Conservation (phyloP, 495 filamentous ascomycete genomes). For the Lasiosphaeria ovina region DNA sequence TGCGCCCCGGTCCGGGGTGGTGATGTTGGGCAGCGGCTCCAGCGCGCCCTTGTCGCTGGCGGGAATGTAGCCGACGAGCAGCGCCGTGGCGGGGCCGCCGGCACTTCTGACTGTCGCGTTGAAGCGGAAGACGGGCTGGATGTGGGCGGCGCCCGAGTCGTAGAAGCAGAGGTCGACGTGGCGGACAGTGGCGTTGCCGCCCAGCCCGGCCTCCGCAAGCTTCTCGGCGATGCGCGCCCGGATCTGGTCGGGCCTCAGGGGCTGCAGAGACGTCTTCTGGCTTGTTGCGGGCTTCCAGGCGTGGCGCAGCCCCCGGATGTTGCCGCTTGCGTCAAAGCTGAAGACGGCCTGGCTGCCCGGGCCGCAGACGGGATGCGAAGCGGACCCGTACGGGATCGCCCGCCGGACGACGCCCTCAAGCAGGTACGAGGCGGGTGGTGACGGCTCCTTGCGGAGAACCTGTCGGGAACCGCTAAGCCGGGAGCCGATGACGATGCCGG, state of each 20-base stretch:
- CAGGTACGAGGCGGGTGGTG: neutral
- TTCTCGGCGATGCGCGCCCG: neutral
- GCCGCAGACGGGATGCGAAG: neutral
- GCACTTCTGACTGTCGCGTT: neutral
- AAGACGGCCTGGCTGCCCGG: neutral
- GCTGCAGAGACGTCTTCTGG: neutral
- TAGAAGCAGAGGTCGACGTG: neutral
- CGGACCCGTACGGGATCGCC: neutral
- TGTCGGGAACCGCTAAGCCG: neutral
- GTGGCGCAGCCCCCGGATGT: neutral
- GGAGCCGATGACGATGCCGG: neutral
- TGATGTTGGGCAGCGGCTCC: neutral
- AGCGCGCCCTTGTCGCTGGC: neutral
- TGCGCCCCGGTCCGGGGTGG: neutral
- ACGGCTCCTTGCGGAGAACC: neutral
- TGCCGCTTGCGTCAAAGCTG: neutral
- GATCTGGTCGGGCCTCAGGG: neutral
- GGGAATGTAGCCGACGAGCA: neutral
- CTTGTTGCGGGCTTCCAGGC: neutral
- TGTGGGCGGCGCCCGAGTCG: neutral
- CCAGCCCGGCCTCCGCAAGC: neutral
- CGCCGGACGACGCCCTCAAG: neutral
- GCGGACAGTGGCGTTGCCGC: neutral
- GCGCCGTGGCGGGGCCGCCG: neutral
- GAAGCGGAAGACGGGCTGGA: slow-evolving; percentile 1